Evolutionary conservation across 129 eudicot species (phyloP), one percentile per base, ranked within the genome.

Genomic region (Logfia minima): DNA sequence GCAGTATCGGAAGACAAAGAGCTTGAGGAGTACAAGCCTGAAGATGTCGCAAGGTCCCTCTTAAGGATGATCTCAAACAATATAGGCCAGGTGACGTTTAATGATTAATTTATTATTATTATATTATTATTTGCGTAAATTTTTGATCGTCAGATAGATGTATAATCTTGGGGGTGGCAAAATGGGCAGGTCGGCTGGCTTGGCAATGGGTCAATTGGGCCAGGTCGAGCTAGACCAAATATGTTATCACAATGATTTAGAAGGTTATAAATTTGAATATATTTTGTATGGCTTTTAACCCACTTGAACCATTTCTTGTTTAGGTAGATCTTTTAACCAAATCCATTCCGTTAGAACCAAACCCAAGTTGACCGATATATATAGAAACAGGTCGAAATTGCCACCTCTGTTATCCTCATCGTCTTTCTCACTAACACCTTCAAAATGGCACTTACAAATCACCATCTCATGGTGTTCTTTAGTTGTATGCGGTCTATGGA

Each of bases 31-130:
- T 91, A 89, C 83, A 77, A 63, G 81, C 82, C 97, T 69, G 98
- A 91, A 86, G 98, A 94, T 80, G 75, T 91, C 2, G 96, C 98
- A 52, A 82, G 98, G 80, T 94, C 98, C 63, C 91, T 94, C 52
- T 73, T 94, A 77, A 84, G 98, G 76, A 88, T 94, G 97, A 94
- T 94, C 67, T 94, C 98, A 70, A 94, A 94, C 77, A 94, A 94
- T 76, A 82, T 94, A 79, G 98, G 93, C 45, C 98, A 94, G 90
- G 98, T 89, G 70, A 85, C 81, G 64, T 59, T 48, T 61, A 51
- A 55, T 59, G 70, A 11, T 13, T 79, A 67, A 70, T 24, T 24
- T 24, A 62, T 58, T 19, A 59, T 4, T 61, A 26, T 26, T 26
- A 24, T 24, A 26, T 26, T 26, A 26, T 26, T 34, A 62, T 45